Evolutionary conservation across 108 stramenopile genomes (phyloP), one percentile per base, ranked within the genome.

Genomic region (Discostella pseudostelligera): DNA sequence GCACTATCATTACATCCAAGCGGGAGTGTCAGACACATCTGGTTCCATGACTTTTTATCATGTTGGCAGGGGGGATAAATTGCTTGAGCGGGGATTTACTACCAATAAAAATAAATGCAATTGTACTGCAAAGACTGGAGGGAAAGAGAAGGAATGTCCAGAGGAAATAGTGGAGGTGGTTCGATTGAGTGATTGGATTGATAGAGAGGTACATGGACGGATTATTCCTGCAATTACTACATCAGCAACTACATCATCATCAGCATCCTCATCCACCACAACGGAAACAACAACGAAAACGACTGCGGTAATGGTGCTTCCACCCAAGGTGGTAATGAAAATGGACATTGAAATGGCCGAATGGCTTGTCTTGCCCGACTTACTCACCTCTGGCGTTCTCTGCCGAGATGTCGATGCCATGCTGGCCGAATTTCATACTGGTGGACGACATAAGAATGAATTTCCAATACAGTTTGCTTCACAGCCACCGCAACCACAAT

Each of bases 331-430:
- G 24, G 65, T 35, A 8, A 67, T 78, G 70, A 78, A 78, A 45
- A 44, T 78, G 47, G 77, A 78, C 54, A 78, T 78, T 37, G 77
- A 78, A 47, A 55, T 53, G 9, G 19, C 2, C n/a, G 77, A 78
- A 67, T 67, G 35, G 57, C 39, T 67, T 4, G 77, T 72, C 9
- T 45, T 78, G 11, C 77, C 77, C 1, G 66, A 72, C 44, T 37
- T 78, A 17, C 29, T 78, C 4, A 39, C 43, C 4, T 48, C 56
- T 4, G 65, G 65, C 8, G 53, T 59, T 12, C 24, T 78, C 0
- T 78, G 77, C 13, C 55, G 62, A 2, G 59, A 60, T 39, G 39
- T 78, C 42, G 65, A 78, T 32, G 62, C 64, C 26, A 20, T 66
- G 10, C 63, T 78, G 40, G 77, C 56, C 11, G 77, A 78, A 56